Base-by-base conservation (phyloP, 1,284 basidiomycete genomes). In the Kwoniella shivajii region DNA sequence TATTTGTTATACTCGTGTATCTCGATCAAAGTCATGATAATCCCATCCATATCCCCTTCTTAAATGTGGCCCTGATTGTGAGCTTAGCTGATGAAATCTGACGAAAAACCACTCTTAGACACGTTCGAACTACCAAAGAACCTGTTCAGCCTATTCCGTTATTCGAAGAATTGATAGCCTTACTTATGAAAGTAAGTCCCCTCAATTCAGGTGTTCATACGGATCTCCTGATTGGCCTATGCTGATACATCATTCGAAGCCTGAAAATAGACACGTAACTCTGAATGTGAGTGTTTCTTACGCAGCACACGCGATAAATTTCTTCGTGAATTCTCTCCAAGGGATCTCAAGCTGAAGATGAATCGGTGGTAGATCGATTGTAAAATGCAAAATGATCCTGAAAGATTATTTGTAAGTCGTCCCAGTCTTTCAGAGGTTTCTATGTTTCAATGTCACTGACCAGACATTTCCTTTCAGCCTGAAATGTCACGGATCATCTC, bases 381-480 rank as follows among this genome's bases (percentile, higher is more conserved):
- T 72, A 97, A 99, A 79, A 86, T 90, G 43, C 87, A 92, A 75
- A 98, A 97, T 72, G 86, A 96, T 71, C 93, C 95, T 0, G 86
- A 87, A 57, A 85, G 84, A 27, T 84, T 99, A 34, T 99, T 98
- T 79, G 74, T 76, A 54, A 68, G 73, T 73, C 6, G 11, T 14
- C 27, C 29, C 13, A 18, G 14, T 18, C 30, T 11, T 46, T 5
- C n/a, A 3, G 20, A 48, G 10, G n/a, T 33, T 7, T 46, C 9
- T 34, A 22, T 27, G 39, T 43, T 2, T n/a, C n/a, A 9, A 5
- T n/a, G n/a, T 9, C 18, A 29, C 43, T 43, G 42, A 18, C 41
- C 6, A 34, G 39, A 48, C 56, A 38, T 52, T 31, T n/a, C 24
- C n/a, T 27, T 31, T 31, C 57, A 76, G 74, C 80, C 82, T n/a